Conservation (phyloP, 306 rosid genomes). For the Senna tora region DNA sequence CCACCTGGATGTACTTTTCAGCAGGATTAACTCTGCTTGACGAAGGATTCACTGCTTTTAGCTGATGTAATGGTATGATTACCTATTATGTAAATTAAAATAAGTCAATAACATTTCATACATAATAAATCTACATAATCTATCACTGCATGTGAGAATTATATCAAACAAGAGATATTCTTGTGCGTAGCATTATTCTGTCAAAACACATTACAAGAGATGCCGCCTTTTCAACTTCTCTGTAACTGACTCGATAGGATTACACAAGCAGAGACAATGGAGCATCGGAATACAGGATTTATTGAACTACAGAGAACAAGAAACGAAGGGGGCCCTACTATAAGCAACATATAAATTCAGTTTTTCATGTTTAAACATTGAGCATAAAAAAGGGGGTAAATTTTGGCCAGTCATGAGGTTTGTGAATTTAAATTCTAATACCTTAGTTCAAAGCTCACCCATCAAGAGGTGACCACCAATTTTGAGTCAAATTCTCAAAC, state of each 20-base stretch:
- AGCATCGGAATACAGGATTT: background rate
- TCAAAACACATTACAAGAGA: background rate
- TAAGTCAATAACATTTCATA: conserved; percentile 22
- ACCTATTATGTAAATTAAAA: conserved; percentile 57
- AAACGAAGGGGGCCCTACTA: background rate
- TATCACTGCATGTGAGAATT: conserved; percentile 3
- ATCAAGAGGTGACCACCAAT: background rate
- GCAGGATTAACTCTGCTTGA: conserved; percentile 66
- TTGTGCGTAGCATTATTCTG: background rate
- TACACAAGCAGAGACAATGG: background rate
- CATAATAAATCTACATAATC: background rate
- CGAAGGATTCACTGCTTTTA: conserved; percentile 84
- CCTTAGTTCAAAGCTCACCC: background rate
- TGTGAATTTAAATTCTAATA: background rate
- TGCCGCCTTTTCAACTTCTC: background rate
- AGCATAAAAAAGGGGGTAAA: background rate
- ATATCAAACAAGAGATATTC: background rate
- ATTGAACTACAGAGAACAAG: background rate
- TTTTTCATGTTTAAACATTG: background rate
- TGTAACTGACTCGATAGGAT: background rate
- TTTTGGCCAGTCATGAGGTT: background rate
- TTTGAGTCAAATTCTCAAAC: background rate
- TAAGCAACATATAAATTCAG: background rate
- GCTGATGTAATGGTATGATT: conserved; percentile 79
- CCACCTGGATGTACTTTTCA: conserved; percentile 88